Percentiles rank a stretch among this genome's conserved stretches.
Conservation (phyloP, 2,329 filamentous ascomycete species). For the Penicillium palitans region DNA sequence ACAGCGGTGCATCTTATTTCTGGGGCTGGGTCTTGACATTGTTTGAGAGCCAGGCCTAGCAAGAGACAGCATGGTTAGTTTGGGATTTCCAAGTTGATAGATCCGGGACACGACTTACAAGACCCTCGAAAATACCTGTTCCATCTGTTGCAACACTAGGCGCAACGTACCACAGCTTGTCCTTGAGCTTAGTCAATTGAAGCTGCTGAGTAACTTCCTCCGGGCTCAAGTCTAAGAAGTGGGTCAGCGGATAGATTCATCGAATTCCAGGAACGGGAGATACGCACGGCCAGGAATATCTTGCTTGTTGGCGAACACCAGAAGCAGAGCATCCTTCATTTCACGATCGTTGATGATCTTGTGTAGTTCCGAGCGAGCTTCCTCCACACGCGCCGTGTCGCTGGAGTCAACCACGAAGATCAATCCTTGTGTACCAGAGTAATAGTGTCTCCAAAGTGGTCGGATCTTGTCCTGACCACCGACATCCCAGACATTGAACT, state of each 20-base stretch:
- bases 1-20: conserved; percentile 35
- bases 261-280: background rate
- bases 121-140: conserved; percentile 76
- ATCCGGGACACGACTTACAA: conserved; percentile 51
- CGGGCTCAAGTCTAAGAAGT: conserved; percentile 67
- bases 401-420: conserved; percentile 99
- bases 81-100: background rate
- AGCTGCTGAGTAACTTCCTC: conserved; percentile 77
- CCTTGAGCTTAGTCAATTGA: conserved; percentile 73
- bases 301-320: conserved; percentile 99
- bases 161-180: conserved; percentile 82
- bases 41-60: conserved; percentile 73
- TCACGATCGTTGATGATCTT: conserved; percentile 97
- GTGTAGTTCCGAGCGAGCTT: conserved; percentile 89
- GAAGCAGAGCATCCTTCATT: conserved; percentile 90
- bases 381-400: conserved; percentile 86
- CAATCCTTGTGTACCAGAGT: conserved; percentile 90
- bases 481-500: conserved; percentile 99
- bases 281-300: conserved; percentile 76
- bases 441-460: conserved; percentile 97
- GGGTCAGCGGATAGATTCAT: conserved; percentile 18
- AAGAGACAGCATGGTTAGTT: conserved; percentile 12
- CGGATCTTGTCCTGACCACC: conserved; percentile 99
- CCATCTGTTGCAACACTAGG: conserved; percentile 80
- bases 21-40: conserved; percentile 66